A percentile compares a stretch with the other conserved stretches of the same genome.
Evolutionary conservation across 148 eudicot species (phyloP).

Genomic region (Drosera capensis): DNA sequence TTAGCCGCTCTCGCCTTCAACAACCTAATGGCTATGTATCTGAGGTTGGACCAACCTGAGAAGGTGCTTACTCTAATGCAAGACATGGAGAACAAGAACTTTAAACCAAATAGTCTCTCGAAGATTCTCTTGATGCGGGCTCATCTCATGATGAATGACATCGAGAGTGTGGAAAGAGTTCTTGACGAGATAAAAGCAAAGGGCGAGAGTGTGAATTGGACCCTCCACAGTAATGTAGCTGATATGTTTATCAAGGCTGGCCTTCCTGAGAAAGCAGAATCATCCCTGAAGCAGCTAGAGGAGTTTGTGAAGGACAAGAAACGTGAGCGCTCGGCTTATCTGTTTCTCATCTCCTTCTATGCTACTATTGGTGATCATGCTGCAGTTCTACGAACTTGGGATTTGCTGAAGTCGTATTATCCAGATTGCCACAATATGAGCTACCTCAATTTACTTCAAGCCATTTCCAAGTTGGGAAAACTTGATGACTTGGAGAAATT

Average conservation of each 20-base stretch:
- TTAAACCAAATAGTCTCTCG: constrained; percentile 15
- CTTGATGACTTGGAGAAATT: constrained; percentile 25
- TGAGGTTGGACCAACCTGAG: constrained; percentile 46
- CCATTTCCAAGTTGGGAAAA: constrained; percentile 33
- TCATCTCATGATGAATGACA: constrained; percentile 29
- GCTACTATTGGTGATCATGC: constrained; percentile 26
- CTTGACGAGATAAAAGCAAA: constrained; percentile 35
- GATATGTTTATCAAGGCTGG: constrained; percentile 26
- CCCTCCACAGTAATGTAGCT: constrained; percentile 44
- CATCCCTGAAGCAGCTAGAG: constrained; percentile 33
- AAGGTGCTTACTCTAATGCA: constrained; percentile 35
- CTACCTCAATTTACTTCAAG: constrained; percentile 36
- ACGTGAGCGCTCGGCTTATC: constrained; percentile 28
- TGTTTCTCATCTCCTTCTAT: constrained; percentile 39
- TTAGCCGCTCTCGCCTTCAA: constrained; percentile 18
- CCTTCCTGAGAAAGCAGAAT: constrained; percentile 32
- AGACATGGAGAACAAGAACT: constrained; percentile 53
- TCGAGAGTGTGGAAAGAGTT: constrained; percentile 49
- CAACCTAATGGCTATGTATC: constrained; percentile 45
- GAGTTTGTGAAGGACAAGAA: constrained; percentile 10
- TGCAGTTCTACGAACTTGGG: constrained; percentile 43
- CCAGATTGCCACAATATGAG: constrained; percentile 21
- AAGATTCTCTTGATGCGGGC: constrained; percentile 43
- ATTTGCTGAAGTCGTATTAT: constrained; percentile 26
- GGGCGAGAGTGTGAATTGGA: constrained; percentile 41